These are phyloP conservation scores for Chlorella sorokiniana DNA, from an alignment of 139 green algal genomes.

Conservation along the genomic window DNA sequence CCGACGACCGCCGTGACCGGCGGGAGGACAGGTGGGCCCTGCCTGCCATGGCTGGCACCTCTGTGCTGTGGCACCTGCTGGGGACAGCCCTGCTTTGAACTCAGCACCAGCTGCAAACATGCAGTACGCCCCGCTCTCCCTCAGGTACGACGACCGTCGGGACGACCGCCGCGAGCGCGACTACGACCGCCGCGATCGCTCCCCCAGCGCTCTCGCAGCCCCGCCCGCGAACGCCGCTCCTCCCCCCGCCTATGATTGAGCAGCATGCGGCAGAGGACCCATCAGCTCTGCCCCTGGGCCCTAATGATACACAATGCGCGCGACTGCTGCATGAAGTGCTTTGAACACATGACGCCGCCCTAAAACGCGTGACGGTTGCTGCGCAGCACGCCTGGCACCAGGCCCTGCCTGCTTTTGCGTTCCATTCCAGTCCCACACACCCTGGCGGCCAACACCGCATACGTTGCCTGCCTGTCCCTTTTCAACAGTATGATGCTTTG, in stretches of 20 bases:
- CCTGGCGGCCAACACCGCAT: no score
- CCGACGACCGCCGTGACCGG: not conserved
- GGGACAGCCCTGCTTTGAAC: not conserved
- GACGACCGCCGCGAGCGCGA: constrained; percentile 10
- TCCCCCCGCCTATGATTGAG: constrained; percentile 29
- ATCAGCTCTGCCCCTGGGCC: no score
- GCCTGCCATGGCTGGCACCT: not conserved
- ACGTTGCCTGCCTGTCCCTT: no score
- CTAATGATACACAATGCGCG: no score
- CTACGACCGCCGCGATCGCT: not conserved
- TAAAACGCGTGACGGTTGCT: no score
- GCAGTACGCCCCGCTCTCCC: not conserved
- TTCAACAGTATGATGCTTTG: no score
- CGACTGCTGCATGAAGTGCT: no score
- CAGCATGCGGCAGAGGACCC: not conserved
- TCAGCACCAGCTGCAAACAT: no score
- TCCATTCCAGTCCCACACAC: no score
- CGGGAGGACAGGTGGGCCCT: not conserved
- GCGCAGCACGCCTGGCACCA: no score
- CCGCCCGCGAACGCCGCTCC: constrained; percentile 1
- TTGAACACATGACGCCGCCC: no score
- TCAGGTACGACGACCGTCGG: not conserved
- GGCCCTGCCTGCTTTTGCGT: no score
- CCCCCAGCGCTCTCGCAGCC: constrained; percentile 26
- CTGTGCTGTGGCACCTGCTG: not conserved